Evolutionary conservation across 2,329 filamentous ascomycete species (phyloP).

Genomic region (Fusarium aywerte): DNA sequence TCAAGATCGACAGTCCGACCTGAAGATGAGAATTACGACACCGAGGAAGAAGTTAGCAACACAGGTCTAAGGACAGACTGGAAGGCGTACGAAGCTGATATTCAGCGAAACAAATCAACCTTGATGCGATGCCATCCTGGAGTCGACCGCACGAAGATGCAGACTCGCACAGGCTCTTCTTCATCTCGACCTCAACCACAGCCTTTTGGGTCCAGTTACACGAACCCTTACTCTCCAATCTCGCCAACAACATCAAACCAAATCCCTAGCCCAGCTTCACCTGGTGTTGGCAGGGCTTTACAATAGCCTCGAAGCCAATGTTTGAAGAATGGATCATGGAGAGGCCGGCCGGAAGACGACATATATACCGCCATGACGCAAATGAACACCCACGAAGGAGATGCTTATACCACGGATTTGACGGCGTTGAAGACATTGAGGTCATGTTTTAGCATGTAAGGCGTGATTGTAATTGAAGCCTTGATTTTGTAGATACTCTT

Average conservation of each 20-base stretch:
- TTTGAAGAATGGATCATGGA: not conserved
- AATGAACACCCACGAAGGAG: slow-evolving; percentile 12
- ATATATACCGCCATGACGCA: not conserved
- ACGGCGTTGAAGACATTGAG: not conserved
- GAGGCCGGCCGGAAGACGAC: slow-evolving; percentile 7
- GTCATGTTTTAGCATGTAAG: not conserved
- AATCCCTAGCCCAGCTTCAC: slow-evolving; percentile 17
- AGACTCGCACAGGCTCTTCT: slow-evolving; percentile 21
- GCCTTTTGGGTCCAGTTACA: slow-evolving; percentile 31
- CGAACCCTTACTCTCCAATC: slow-evolving; percentile 27
- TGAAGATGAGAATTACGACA: slow-evolving; percentile 27
- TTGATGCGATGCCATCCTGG: slow-evolving; percentile 48
- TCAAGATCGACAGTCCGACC: slow-evolving; percentile 28
- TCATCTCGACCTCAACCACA: slow-evolving; percentile 24
- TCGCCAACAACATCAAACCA: slow-evolving; percentile 28
- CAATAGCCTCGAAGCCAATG: not conserved
- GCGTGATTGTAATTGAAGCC: slow-evolving; percentile 8
- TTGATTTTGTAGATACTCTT: slow-evolving; percentile 7
- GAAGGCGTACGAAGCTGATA: slow-evolving; percentile 55
- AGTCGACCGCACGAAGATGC: slow-evolving; percentile 33
- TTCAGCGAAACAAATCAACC: slow-evolving; percentile 45
- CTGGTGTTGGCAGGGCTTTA: slow-evolving; percentile 28
- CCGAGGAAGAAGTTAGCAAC: slow-evolving; percentile 35
- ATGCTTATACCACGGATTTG: slow-evolving; percentile 23
- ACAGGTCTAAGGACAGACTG: slow-evolving; percentile 48